A percentile compares a stretch with the other conserved stretches of the same genome.
phyloP scores from a whole-genome alignment of 352 stramenopile genomes.

The Phytopythium aichiense region DNA sequence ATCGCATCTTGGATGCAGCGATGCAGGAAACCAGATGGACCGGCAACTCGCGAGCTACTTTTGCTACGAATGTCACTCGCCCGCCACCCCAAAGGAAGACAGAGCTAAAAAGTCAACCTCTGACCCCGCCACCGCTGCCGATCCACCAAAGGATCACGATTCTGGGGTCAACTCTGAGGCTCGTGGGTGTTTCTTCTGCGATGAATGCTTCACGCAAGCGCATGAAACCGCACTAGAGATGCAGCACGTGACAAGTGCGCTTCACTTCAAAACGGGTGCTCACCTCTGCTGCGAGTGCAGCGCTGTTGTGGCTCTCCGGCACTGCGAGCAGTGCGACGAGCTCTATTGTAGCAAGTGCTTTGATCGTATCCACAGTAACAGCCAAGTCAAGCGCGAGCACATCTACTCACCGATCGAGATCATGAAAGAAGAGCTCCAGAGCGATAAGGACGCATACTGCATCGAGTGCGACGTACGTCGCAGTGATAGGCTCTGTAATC shows the following conservation, averaged over 20 bases:
- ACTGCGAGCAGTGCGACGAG: conserved; percentile 61
- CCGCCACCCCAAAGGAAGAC: conserved; percentile 1
- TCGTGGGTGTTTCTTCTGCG: conserved; percentile 56
- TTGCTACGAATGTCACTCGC: conserved; percentile 27
- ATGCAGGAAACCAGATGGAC: conserved; percentile 2
- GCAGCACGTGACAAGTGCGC: conserved; percentile 31
- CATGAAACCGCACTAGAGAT: conserved; percentile 46
- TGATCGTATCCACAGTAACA: conserved; percentile 25
- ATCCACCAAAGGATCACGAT: neutral
- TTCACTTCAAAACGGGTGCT: conserved; percentile 53
- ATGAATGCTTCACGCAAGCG: conserved; percentile 40
- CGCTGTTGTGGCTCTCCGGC: conserved; percentile 26
- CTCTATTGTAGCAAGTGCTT: conserved; percentile 59
- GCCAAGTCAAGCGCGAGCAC: conserved; percentile 31
- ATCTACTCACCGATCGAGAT: conserved; percentile 39
- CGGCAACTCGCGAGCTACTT: conserved; percentile 33
- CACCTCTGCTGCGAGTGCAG: conserved; percentile 55
- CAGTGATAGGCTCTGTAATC: conserved; percentile 54
- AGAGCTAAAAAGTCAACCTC: neutral
- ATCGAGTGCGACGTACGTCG: conserved; percentile 56
- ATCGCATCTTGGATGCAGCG: conserved; percentile 14
- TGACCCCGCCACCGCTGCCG: neutral
- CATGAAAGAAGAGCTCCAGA: conserved; percentile 45
- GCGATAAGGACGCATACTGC: conserved; percentile 57
- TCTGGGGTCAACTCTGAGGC: neutral